Percentiles rank a stretch among this genome's conserved stretches.
These are phyloP conservation scores for Suillus paluster DNA, from an alignment of 768 basidiomycete species.

Conservation along the genomic window DNA sequence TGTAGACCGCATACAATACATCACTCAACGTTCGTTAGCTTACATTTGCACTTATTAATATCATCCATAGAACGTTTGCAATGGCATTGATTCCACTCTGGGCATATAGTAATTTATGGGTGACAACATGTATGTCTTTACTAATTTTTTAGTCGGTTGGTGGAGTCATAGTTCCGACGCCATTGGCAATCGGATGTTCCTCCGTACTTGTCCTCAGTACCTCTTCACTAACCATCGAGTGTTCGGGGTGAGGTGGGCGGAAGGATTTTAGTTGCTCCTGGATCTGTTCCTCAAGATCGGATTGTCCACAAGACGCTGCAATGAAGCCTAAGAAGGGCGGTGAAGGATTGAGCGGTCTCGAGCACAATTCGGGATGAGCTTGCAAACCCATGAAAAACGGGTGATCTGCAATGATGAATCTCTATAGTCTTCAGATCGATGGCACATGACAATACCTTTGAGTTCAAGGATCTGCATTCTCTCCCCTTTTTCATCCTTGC, in stretches of 20 bases:
- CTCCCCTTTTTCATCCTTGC: constrained; percentile 95
- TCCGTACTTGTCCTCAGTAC: constrained; percentile 45
- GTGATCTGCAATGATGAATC: constrained; percentile 60
- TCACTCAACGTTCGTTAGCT: constrained; percentile 4
- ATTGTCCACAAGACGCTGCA: constrained; percentile 67
- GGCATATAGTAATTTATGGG: neutral
- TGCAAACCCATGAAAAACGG: constrained; percentile 94
- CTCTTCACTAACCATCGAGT: constrained; percentile 74
- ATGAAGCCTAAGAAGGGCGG: constrained; percentile 97
- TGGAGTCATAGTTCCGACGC: constrained; percentile 22
- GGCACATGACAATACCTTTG: constrained; percentile 51
- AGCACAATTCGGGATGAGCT: constrained; percentile 98
- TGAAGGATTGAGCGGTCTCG: constrained; percentile 95
- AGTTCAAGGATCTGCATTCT: constrained; percentile 97
- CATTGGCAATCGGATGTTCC: constrained; percentile 33
- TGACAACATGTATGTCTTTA: neutral
- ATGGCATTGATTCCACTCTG: neutral
- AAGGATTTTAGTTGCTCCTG: constrained; percentile 63
- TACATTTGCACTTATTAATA: neutral
- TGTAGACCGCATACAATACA: constrained; percentile 5
- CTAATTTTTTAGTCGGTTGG: neutral
- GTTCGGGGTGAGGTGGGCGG: constrained; percentile 76
- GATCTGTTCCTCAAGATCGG: constrained; percentile 72
- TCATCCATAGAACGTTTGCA: constrained; percentile 3
- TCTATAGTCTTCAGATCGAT: constrained; percentile 1